Conservation (phyloP, 208 protist genomes). For the Crithidia brevicula region DNA sequence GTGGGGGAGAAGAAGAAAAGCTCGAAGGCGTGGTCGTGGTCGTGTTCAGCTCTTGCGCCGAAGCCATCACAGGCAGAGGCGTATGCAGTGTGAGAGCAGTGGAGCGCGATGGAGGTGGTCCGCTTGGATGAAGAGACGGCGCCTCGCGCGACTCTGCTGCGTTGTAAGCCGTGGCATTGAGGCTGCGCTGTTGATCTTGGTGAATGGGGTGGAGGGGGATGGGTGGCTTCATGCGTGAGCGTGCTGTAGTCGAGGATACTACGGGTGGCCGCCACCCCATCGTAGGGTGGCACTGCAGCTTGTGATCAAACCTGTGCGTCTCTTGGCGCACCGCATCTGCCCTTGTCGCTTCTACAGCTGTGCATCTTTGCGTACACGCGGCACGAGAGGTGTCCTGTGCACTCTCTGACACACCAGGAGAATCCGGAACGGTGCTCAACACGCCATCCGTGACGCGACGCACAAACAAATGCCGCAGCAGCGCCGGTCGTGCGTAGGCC, state of each 20-base stretch:
- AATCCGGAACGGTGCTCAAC: conserved; percentile 4
- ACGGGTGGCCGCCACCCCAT: too few relatives aligned
- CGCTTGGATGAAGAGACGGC: too few relatives aligned
- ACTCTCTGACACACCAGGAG: background rate
- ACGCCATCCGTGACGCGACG: conserved; percentile 20
- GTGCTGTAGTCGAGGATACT: background rate
- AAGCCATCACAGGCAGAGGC: background rate
- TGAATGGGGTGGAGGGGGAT: conserved; percentile 5
- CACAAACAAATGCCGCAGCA: conserved; percentile 24
- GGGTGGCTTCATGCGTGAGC: conserved; percentile 1
- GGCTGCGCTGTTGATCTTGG: background rate
- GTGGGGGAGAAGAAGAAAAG: background rate
- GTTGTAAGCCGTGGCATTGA: too few relatives aligned
- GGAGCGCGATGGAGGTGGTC: background rate
- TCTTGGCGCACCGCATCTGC: too few relatives aligned
- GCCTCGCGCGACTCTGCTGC: background rate
- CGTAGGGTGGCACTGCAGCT: too few relatives aligned
- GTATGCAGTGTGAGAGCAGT: background rate
- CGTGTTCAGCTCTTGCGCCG: background rate
- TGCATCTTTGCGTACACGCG: background rate
- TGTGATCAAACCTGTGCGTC: too few relatives aligned
- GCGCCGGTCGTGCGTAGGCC: conserved; percentile 24
- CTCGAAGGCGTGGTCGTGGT: background rate
- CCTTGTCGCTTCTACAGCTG: too few relatives aligned
- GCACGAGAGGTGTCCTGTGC: too few relatives aligned